phyloP scores from a whole-genome alignment of 2,329 filamentous ascomycete genomes.

The Pseudogymnoascus sp. region DNA sequence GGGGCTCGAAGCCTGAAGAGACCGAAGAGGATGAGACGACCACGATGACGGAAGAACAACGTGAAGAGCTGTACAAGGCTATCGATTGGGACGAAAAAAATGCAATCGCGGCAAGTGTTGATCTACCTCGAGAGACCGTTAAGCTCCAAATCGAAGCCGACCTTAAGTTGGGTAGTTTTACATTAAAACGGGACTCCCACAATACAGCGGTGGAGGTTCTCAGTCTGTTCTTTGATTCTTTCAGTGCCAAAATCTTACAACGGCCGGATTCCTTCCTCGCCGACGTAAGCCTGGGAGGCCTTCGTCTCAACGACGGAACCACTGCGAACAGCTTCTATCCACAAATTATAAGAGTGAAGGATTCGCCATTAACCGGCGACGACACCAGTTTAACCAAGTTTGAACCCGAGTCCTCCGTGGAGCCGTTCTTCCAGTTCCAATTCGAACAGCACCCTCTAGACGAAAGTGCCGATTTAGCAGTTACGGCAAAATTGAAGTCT shows the following conservation, averaged over 20 bases:
- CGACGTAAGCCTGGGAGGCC: constrained; percentile 82
- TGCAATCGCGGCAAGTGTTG: constrained; percentile 77
- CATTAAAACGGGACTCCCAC: constrained; percentile 77
- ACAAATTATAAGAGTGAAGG: constrained; percentile 94
- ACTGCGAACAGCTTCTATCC: constrained; percentile 86
- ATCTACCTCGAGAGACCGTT: constrained; percentile 82
- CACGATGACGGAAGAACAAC: constrained; percentile 89
- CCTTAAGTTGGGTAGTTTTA: constrained; percentile 94
- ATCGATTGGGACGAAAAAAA: constrained; percentile 99
- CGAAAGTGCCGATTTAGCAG: constrained; percentile 79
- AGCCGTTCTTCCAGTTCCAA: constrained; percentile 86
- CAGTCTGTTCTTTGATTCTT: constrained; percentile 88
- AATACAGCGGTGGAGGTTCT: constrained; percentile 74
- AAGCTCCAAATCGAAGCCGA: constrained; percentile 90
- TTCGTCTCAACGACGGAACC: constrained; percentile 93
- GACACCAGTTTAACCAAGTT: constrained; percentile 33
- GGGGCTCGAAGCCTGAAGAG: constrained; percentile 64
- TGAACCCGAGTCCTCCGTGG: constrained; percentile 42
- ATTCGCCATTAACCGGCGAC: constrained; percentile 51
- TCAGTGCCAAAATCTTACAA: constrained; percentile 83
- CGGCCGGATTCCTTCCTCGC: constrained; percentile 85
- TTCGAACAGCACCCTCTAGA: constrained; percentile 95
- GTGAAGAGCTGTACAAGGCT: constrained; percentile 91
- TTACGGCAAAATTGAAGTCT: constrained; percentile 87
- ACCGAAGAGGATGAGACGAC: constrained; percentile 65